These are phyloP conservation scores for Gracilariopsis chorda DNA, from an alignment of 23 red algal species.

Conservation along the genomic window DNA sequence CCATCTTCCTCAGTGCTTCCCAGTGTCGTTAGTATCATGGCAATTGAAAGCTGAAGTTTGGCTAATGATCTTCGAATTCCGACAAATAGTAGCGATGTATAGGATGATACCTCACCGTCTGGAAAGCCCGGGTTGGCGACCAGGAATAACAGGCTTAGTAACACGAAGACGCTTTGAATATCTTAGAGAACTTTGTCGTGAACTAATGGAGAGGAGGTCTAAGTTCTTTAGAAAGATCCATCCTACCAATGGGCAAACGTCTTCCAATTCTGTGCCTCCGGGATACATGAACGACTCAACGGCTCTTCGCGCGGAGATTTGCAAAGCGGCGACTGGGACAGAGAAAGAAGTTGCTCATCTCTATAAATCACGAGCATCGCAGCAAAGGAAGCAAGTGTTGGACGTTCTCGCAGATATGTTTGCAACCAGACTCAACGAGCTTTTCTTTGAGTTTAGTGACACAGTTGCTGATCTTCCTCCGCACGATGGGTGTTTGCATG, in stretches of 20 bases:
- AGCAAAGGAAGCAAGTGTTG: not conserved
- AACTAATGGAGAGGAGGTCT: not conserved
- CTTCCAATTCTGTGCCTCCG: not conserved
- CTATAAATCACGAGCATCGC: not conserved
- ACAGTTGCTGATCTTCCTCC: not conserved
- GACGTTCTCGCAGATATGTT: not conserved
- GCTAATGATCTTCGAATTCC: conserved; percentile 29
- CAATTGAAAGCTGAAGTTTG: conserved; percentile 16
- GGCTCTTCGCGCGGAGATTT: not conserved
- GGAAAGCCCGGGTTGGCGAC: not conserved
- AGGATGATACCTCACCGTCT: conserved; percentile 18
- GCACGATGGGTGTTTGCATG: not conserved
- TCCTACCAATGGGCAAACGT: not conserved
- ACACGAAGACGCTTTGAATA: conserved; percentile 6
- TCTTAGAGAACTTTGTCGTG: conserved; percentile 7
- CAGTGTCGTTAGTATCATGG: not conserved
- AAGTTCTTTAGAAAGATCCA: not conserved
- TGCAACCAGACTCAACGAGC: not conserved
- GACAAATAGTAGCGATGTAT: conserved; percentile 22
- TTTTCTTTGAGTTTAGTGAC: not conserved
- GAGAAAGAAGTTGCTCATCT: not conserved
- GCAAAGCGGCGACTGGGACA: not conserved
- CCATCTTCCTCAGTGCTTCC: not conserved
- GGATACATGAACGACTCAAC: not conserved
- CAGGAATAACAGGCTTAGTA: not conserved